A percentile compares a stretch with the other conserved stretches of the same genome.
Evolutionary conservation across 2,329 filamentous ascomycete species (phyloP).

Genomic region (Aureobasidium sp.): DNA sequence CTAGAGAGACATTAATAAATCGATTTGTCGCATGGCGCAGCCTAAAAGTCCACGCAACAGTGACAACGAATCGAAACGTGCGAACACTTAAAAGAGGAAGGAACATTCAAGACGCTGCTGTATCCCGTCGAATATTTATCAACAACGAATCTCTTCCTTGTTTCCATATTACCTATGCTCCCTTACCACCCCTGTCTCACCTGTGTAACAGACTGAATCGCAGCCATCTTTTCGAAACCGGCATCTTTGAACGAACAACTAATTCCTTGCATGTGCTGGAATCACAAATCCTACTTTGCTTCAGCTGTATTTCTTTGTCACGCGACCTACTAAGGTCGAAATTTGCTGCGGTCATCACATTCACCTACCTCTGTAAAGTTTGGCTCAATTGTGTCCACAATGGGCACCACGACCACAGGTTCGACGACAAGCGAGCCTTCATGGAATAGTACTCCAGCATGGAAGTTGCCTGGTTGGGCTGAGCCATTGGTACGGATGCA

Average conservation of each 20-base stretch:
- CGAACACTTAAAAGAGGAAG: background rate
- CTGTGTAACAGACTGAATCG: background rate
- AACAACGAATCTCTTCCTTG: background rate
- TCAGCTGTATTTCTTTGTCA: background rate
- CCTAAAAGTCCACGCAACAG: background rate
- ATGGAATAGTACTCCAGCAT: constrained; percentile 36
- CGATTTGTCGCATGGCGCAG: background rate
- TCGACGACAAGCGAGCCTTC: constrained; percentile 22
- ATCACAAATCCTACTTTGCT: background rate
- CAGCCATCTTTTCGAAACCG: background rate
- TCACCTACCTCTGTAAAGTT: too few species aligned
- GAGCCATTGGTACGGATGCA: constrained; percentile 30
- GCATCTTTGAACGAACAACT: background rate
- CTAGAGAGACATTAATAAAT: background rate
- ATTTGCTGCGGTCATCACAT: background rate
- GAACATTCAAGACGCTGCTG: background rate
- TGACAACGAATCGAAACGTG: background rate
- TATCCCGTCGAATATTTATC: background rate
- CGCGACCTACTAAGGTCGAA: background rate
- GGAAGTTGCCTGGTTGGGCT: constrained; percentile 37
- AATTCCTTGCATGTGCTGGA: background rate
- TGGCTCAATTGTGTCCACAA: background rate
- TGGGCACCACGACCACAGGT: background rate
- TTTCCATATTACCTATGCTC: background rate
- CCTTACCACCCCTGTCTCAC: background rate